Evolutionary conservation across 2,329 filamentous ascomycete genomes (phyloP), one percentile per base, ranked within the genome.

Genomic region (Beauveria sp.): DNA sequence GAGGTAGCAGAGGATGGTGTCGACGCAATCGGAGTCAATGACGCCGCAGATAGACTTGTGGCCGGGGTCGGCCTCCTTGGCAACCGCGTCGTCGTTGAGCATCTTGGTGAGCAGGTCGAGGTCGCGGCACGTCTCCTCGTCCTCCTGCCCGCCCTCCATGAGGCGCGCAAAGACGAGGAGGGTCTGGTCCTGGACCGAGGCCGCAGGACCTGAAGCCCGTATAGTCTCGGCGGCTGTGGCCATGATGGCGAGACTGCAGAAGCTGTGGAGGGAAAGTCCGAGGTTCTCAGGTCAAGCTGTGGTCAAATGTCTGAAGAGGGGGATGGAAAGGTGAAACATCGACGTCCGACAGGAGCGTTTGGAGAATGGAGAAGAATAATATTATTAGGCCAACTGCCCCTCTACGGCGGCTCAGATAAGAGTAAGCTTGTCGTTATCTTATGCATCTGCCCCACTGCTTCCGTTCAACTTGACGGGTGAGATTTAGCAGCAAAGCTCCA

Each of bases 111-210:
- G 79, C 60, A 75, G 73, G 65, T 83, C 81, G 51, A 88, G 76
- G 63, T 85, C 80, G 63, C 74, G 74, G 67, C 83, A 86, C 14
- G 84, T 88, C 66, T 90, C 86, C 61, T 86, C 84, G 70, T 90
- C 90, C 67, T 96, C 91, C 68, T 92, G 85, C 58, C 91, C 92
- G 50, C 91, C 91, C 71, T 96, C 91, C 87, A 97, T 96, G 67
- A 97, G 79, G 69, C 90, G 89, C 26, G 92, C 92, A 66, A 97
- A 85, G 66, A 93, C 86, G 61, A 96, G 84, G 69, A 88, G 84
- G 61, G 89, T 88, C 69, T 88, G 79, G 69, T 90, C 87, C 67
- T 82, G 75, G 75, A 83, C 54, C 67, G 73, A 73, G 43, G 69
- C 70, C 43, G 71, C 68, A 48, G 70, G 68, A 41, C 65, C 66